A percentile compares a stretch with the other conserved stretches of the same genome.
Evolutionary conservation across 345 rosid species (phyloP).

Genomic region (Eutrema heterophyllum): DNA sequence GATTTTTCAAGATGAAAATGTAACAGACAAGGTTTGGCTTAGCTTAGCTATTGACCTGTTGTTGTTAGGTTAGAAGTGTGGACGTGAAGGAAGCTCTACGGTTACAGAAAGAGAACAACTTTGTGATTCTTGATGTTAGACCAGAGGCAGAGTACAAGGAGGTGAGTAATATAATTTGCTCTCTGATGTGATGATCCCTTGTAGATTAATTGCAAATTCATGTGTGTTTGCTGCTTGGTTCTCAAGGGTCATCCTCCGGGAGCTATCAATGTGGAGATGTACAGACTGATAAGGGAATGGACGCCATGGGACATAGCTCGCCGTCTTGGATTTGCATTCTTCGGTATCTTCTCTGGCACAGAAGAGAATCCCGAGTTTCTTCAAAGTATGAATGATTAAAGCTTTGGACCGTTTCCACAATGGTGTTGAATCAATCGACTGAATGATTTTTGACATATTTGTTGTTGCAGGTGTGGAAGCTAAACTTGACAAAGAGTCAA

Average conservation of each 20-base stretch:
- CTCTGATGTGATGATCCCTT: not conserved
- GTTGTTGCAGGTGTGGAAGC: constrained; percentile 66
- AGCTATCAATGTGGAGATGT: constrained; percentile 87
- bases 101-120: constrained; percentile 92
- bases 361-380: constrained; percentile 95
- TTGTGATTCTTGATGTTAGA: constrained; percentile 93
- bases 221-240: not conserved
- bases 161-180: constrained; percentile 39
- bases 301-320: constrained; percentile 99
- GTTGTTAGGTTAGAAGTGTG: constrained; percentile 75
- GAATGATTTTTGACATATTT: not conserved
- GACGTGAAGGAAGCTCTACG: constrained; percentile 94
- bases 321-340: constrained; percentile 93
- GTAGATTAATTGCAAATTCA: not conserved
- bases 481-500: constrained; percentile 65
- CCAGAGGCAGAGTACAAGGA: constrained; percentile 92
- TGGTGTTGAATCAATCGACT: not conserved
- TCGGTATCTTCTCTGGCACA: constrained; percentile 94
- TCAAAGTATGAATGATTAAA: constrained; percentile 44
- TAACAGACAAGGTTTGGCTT: not conserved
- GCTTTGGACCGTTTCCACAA: not conserved
- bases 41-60: not conserved
- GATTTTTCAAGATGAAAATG: not conserved
- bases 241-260: constrained; percentile 75
- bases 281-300: constrained; percentile 95